Evolutionary conservation across 1,284 basidiomycete genomes (phyloP).

Genomic region (Kalmanozyma brasiliensis): DNA sequence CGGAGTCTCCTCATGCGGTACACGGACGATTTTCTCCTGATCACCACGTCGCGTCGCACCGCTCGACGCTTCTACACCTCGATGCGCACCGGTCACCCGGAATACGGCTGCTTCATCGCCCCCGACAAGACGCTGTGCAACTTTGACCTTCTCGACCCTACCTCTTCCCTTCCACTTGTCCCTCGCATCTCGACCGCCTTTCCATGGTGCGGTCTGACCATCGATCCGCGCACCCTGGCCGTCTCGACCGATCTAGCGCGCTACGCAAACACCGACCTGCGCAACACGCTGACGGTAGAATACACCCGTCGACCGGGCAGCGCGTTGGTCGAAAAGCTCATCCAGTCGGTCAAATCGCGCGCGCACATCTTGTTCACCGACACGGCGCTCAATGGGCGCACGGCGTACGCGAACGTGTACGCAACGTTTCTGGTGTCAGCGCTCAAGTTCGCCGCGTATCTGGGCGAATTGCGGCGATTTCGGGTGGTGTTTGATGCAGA

Average conservation of each 20-base stretch:
- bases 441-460: constrained; percentile 87
- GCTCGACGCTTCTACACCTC: constrained; percentile 79
- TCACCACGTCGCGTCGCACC: constrained; percentile 77
- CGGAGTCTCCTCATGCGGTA: constrained; percentile 73
- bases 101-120: constrained; percentile 91
- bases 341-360: constrained; percentile 52
- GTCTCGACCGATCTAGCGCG: constrained; percentile 57
- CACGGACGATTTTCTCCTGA: constrained; percentile 91
- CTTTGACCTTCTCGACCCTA: constrained; percentile 78
- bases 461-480: constrained; percentile 73
- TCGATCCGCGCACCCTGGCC: constrained; percentile 49
- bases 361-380: constrained; percentile 81
- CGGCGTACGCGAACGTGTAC: constrained; percentile 83
- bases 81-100: constrained; percentile 79
- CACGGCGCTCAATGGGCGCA: constrained; percentile 75
- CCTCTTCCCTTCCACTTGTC: constrained; percentile 37
- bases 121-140: constrained; percentile 88
- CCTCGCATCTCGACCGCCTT: constrained; percentile 56
- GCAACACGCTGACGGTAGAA: constrained; percentile 67
- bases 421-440: constrained; percentile 85
- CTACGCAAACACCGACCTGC: constrained; percentile 54
- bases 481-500: constrained; percentile 12
- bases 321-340: constrained; percentile 60
- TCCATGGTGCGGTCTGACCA: constrained; percentile 64
- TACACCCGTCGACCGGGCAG: constrained; percentile 54